Base-by-base conservation (phyloP, 352 stramenopile species). In the Pythium plurisporium region DNA sequence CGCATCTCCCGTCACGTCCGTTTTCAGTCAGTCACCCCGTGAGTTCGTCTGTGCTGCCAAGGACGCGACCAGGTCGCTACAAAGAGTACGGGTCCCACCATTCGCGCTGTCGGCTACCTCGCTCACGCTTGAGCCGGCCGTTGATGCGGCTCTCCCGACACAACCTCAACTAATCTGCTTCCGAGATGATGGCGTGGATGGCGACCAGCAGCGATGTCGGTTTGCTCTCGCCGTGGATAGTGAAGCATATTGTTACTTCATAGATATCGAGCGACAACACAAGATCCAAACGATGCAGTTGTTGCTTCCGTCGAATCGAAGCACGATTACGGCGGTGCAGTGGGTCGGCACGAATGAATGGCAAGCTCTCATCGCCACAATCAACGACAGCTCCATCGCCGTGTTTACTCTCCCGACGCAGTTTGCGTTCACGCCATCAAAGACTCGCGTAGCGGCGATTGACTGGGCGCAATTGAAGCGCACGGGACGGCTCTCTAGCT, bases 391-490 rank as follows among this genome's bases (percentile, higher is more conserved):
- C 11, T 37, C 59, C 7, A 20, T 90, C 10, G 67, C 59, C 9
- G 66, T 88, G 5, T 75, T 86, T 55, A 41, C 64, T 7, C 59
- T 88, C 2, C 76, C 77, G 9, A 73, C 56, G 8, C 47, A 46
- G 2, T 52, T 78, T 49, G 37, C 71, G 15, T 57, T 63, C 17
- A 56, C 46, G 19, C 31, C 57, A 48, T 51, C 20, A 49, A 67
- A 50, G 4, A 47, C 67, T 1, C 54, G 64, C 44, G 55, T 87
- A 3, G 72, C 53, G 70, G 70, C 31, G 10, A 26, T 61, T 22
- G 62, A 69, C 29, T 69, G 62, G 62, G 7, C 25, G 64, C 62
- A 76, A 26, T 67, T 73, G 26, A 61, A 79, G 9, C 73, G 59
- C 23, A 73, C 65, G 22, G 62, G 61, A 20, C 70, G 77, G 1